Base-by-base conservation (phyloP, 345 rosid genomes). In the Populus deltoides region DNA sequence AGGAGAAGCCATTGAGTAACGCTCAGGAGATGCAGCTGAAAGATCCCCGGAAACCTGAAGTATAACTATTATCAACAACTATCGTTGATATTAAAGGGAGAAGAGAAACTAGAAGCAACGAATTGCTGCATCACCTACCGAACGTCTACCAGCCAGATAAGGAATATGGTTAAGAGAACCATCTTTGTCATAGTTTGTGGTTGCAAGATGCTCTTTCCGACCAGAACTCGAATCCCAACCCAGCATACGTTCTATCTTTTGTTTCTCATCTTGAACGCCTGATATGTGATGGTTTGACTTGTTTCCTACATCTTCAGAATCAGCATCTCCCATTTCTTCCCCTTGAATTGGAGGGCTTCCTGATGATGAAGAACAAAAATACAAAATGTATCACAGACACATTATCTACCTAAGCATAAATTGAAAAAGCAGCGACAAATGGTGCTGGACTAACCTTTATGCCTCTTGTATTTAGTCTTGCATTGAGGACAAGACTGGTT, bases 401-500 rank as follows among this genome's bases (percentile, higher is more conserved):
- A 41, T 17, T 3, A 53, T 25, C 36, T 31, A 74, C 27, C 27
- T 5, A 22, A 9, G 9, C 65, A 33, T 24, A 24, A 20, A 62
- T 24, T 36, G 41, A 35, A 25, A 36, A 31, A 43, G 33, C 18
- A 68, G 55, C 33, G 35, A 41, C 47, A 11, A 79, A 55, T 18
- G 72, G 25, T 20, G 29, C 5, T 12, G 24, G 15, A 68, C 71
- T 27, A 74, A 84, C 86, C 86, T 69, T 84, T 82, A 69, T 74
- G 85, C 55, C 84, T 81, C 77, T 82, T 83, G 82, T 80, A 85
- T 72, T 77, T 82, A 67, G 88, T 85, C 79, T 83, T 82, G 81
- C 88, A 85, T 75, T 85, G 85, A 53, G 86, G 86, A 39, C 88
- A 85, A 71, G 81, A 78, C 61, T 80, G 88, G 59, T 74, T 85